Percentiles rank a stretch among this genome's conserved stretches.
Conservation (phyloP, 257 asterid genomes). For the Nicotiana knightiana region DNA sequence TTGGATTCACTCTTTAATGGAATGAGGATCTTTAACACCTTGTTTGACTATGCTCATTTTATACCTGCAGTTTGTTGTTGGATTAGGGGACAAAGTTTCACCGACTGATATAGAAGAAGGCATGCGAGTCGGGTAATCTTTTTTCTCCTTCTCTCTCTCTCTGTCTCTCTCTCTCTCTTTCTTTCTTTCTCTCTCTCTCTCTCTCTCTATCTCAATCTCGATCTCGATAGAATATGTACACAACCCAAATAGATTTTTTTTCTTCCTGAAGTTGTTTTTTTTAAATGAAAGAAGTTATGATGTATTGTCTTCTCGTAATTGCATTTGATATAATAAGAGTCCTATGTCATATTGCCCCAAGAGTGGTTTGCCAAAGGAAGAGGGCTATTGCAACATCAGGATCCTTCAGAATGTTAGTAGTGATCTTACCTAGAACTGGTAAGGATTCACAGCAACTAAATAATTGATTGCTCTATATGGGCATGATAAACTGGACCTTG, state of each 20-base stretch:
- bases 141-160: neutral
- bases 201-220: no score
- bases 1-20: neutral
- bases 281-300: neutral
- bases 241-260: no score
- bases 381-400: neutral
- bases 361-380: neutral
- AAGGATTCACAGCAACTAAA: neutral
- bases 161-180: neutral
- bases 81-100: slow-evolving; percentile 92
- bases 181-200: no score
- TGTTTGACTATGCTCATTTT: slow-evolving; percentile 13
- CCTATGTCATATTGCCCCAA: neutral
- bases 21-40: neutral
- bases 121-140: slow-evolving; percentile 85
- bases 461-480: neutral
- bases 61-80: slow-evolving; percentile 80
- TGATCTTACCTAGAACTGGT: neutral
- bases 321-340: neutral
- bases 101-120: slow-evolving; percentile 99
- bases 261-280: neutral
- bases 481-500: neutral
- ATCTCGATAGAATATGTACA: no score
- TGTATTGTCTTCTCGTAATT: neutral
- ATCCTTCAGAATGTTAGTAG: neutral